Evolutionary conservation across 1,139 yeast species (phyloP), one percentile per base, ranked within the genome.

Genomic region (Diutina catenulata): DNA sequence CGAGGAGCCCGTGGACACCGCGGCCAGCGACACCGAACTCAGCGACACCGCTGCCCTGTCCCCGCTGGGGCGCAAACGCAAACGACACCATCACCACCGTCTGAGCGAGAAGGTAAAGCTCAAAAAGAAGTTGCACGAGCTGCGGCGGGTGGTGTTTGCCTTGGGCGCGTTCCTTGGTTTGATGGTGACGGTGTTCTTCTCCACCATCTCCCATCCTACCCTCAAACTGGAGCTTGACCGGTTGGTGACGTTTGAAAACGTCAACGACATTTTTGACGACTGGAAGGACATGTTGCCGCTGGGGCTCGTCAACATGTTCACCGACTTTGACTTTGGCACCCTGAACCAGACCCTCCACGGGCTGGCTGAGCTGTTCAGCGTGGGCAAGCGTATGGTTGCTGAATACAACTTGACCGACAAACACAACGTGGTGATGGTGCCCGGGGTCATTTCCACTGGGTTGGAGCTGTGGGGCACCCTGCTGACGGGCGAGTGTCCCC

Each of bases 391-490:
- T 38, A 60, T 88, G 64, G 60, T 60, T 19, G 55, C 62, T 5
- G 68, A 63, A 23, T 70, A 72, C 33, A 74, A 79, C 25, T 56
- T 72, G 37, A 53, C 66, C 0, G 68, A 76, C 1, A 74, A 80
- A 44, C 70, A 74, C 55, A 94, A 94, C 13, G 95, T 91, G 11
- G 74, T 91, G 8, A 71, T 91, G 77, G 87, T 91, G 19, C 98
- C 98, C 0, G 98, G 98, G 2, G 97, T 91, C 7, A 83, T 86
- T 38, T 83, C 95, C 23, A 88, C 97, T 0, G 96, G 97, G 2
- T 68, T 91, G 35, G 98, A 93, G 56, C 79, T 91, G 36, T 91
- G 98, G 98, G 81, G 94, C 0, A 64, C 84, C 11, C 51, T 52
- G 7, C 49, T 51, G 1, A 69, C 65, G 29, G 94, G 81, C 9